Base-by-base conservation (phyloP, 371 early-diverging fungal genomes). In the Mucor indicus region DNA sequence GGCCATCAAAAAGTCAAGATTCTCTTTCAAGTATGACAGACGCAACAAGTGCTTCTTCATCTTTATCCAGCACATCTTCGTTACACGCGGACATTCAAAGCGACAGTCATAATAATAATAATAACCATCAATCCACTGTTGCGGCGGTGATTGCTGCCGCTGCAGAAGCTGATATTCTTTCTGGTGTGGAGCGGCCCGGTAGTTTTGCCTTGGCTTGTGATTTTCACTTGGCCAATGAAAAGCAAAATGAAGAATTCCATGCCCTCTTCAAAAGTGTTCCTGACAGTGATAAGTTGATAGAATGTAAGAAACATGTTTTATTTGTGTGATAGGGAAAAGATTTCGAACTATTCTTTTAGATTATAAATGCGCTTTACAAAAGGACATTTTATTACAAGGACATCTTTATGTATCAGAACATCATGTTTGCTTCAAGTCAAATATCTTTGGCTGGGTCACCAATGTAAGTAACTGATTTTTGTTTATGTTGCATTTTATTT, bases 361-460 rank as follows among this genome's bases (percentile, higher is more conserved):
- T 67, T 96, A 89, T 56, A 85, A 86, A 0, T 92, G 94, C 53
- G 95, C 96, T 12, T 76, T 95, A 27, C 95, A 95, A 60, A 90
- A 90, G 38, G 97, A 96, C 37, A 93, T 97, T 29, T 67, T 90
- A 6, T 78, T 95, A 7, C 98, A 96, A 51, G 98, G 98, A 2
- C 83, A 92, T 21, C 55, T 96, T 39, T 96, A 88, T 62, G 59
- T 96, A 46, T 91, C 94, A 19, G 89, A 90, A 43, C 81, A 87
- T 63, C 82, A 89, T 44, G 70, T 96, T 10, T 93, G 95, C 68
- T 97, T 97, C 56, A 85, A 96, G 59, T 88, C 96, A 48, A 95
- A 93, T 60, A 95, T 96, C 52, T 89, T 96, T 69, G 96, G 98
- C 19, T 96, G 93, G 87, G 86, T 96, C 19, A 95, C 91, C 10